These are phyloP conservation scores for Populus hybrid DNA, from an alignment of 441 rosid species.

Conservation along the genomic window DNA sequence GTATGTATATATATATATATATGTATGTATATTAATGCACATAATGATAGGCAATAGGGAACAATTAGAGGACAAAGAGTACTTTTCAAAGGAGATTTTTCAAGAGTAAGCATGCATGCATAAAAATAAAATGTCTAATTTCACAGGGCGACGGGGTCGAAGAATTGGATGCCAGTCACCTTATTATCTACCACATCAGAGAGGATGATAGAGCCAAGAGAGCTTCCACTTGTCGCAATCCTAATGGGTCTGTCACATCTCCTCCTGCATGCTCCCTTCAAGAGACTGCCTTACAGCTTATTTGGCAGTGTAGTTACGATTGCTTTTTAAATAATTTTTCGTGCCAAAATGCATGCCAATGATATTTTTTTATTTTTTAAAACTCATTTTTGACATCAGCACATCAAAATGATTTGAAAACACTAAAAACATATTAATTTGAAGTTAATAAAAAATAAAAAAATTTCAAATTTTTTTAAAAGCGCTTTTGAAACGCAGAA, in stretches of 20 bases:
- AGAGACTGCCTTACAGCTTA: slow-evolving; percentile 19
- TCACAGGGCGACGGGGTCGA: neutral
- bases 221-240: neutral
- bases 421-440: too few relatives aligned
- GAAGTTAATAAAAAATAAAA: too few relatives aligned
- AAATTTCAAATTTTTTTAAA: too few relatives aligned
- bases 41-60: neutral
- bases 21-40: neutral
- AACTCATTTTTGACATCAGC: too few relatives aligned
- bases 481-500: too few relatives aligned
- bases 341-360: too few relatives aligned
- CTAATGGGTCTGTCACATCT: neutral
- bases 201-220: neutral
- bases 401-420: too few relatives aligned
- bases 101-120: neutral
- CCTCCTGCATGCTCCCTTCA: neutral
- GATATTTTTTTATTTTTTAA: too few relatives aligned
- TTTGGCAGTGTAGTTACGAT: too few relatives aligned
- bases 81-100: slow-evolving; percentile 18
- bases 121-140: neutral
- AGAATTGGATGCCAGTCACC: neutral
- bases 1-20: neutral
- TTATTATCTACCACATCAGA: neutral
- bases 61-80: slow-evolving; percentile 28
- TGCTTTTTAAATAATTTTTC: too few relatives aligned